Percentiles rank a stretch among this genome's conserved stretches.
Conservation (phyloP, 106 monocot species). For the Dioscorea dumetorum region DNA sequence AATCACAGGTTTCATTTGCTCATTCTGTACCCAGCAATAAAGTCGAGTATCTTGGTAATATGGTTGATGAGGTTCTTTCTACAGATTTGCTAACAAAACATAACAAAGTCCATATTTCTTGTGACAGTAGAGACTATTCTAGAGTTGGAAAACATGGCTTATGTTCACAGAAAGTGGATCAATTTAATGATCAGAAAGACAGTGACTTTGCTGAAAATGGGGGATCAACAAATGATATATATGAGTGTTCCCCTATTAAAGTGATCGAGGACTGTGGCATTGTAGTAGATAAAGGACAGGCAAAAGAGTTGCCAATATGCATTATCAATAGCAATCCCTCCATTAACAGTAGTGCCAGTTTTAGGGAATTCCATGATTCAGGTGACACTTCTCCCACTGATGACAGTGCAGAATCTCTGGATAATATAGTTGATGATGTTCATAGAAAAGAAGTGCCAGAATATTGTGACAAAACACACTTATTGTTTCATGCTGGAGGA, state of each 20-base stretch:
- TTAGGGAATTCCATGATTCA: too few species aligned
- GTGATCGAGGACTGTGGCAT: conserved; percentile 2
- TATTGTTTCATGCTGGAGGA: neutral
- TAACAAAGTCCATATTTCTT: neutral
- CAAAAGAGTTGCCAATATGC: conserved; percentile 1
- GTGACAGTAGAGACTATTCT: neutral
- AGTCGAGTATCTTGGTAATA: conserved; percentile 9
- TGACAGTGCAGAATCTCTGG: conserved; percentile 4
- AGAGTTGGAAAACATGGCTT: neutral
- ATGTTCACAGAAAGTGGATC: neutral
- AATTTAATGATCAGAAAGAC: neutral
- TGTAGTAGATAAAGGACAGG: neutral
- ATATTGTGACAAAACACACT: neutral
- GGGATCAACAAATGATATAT: neutral
- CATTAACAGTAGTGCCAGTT: too few species aligned
- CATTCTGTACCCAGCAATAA: conserved; percentile 8
- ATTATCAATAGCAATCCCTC: neutral
- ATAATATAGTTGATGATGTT: conserved; percentile 20
- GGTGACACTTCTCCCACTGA: conserved; percentile 7
- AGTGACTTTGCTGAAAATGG: neutral
- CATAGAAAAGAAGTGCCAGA: neutral
- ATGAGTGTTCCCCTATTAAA: neutral
- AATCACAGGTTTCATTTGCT: neutral
- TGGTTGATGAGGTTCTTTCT: conserved; percentile 13
- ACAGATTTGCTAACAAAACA: neutral